Evolutionary conservation across 768 basidiomycete species (phyloP).

Genomic region (Amylocystis lapponica): DNA sequence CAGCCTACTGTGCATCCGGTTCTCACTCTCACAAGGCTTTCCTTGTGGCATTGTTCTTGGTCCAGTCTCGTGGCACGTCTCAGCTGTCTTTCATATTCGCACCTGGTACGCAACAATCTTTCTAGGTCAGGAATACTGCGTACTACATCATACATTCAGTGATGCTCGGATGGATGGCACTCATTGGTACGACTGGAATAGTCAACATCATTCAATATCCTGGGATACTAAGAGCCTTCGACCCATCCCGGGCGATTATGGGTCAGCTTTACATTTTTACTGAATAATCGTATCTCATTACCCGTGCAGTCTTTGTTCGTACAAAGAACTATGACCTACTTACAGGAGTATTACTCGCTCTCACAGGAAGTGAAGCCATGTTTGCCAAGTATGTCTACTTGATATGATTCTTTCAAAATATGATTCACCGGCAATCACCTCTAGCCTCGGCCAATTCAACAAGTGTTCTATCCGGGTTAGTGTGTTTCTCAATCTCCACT

Average conservation of each 20-base stretch:
- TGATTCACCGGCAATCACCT: neutral
- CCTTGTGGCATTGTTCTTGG: slow-evolving; percentile 49
- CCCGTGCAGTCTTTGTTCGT: slow-evolving; percentile 50
- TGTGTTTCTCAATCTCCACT: neutral
- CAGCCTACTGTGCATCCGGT: no score
- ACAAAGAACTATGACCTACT: slow-evolving; percentile 57
- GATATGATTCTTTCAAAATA: neutral
- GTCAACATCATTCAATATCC: slow-evolving; percentile 50
- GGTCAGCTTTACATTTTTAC: slow-evolving; percentile 25
- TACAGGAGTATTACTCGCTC: slow-evolving; percentile 54
- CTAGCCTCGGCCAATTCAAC: slow-evolving; percentile 64
- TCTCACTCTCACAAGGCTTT: no score
- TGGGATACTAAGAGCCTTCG: slow-evolving; percentile 59
- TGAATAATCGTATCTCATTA: slow-evolving; percentile 1
- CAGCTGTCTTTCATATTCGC: slow-evolving; percentile 48
- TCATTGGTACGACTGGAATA: slow-evolving; percentile 48
- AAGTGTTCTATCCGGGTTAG: slow-evolving; percentile 48
- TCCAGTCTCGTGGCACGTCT: slow-evolving; percentile 56
- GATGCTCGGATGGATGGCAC: slow-evolving; percentile 50
- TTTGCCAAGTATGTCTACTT: slow-evolving; percentile 51
- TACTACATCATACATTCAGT: slow-evolving; percentile 26
- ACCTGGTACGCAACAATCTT: no score
- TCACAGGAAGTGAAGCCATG: slow-evolving; percentile 68
- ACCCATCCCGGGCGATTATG: slow-evolving; percentile 60
- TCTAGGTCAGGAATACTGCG: slow-evolving; percentile 4